phyloP scores from a whole-genome alignment of 192 early-diverging fungal genomes.

The Backusella luteola region DNA sequence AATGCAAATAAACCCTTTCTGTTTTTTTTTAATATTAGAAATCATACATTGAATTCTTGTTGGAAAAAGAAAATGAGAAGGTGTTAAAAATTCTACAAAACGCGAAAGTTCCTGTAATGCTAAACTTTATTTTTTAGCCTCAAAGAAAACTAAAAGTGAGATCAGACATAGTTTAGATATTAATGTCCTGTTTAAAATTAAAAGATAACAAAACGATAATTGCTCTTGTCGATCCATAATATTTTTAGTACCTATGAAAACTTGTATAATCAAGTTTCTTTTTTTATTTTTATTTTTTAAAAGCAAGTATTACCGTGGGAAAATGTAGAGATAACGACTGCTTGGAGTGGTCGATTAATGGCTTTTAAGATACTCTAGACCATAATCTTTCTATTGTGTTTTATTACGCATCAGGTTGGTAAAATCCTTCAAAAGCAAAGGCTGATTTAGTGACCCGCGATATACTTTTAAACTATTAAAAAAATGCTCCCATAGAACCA shows the following conservation, averaged over 20 bases:
- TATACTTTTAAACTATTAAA: too few species aligned
- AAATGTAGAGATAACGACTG: too few species aligned
- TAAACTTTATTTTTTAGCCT: not conserved
- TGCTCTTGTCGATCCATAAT: not conserved
- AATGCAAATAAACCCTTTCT: not conserved
- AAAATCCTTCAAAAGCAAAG: too few species aligned
- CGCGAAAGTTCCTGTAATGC: not conserved
- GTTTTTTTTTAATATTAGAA: not conserved
- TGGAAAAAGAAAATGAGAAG: not conserved
- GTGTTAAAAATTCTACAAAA: not conserved
- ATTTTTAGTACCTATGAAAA: not conserved
- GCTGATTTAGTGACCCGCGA: too few species aligned
- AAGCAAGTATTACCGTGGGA: too few species aligned
- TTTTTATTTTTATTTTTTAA: too few species aligned
- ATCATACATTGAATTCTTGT: not conserved
- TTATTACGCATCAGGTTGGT: too few species aligned
- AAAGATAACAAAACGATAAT: not conserved
- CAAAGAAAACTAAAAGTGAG: not conserved
- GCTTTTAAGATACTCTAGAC: too few species aligned
- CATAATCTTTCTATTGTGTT: too few species aligned
- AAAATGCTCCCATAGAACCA: too few species aligned
- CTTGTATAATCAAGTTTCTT: too few species aligned
- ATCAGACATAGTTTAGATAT: not conserved
- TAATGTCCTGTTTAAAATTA: not conserved
- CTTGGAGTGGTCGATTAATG: too few species aligned